A percentile compares a stretch with the other conserved stretches of the same genome.
Conservation (phyloP, 768 basidiomycete species). For the Pleurotus tuoliensis region DNA sequence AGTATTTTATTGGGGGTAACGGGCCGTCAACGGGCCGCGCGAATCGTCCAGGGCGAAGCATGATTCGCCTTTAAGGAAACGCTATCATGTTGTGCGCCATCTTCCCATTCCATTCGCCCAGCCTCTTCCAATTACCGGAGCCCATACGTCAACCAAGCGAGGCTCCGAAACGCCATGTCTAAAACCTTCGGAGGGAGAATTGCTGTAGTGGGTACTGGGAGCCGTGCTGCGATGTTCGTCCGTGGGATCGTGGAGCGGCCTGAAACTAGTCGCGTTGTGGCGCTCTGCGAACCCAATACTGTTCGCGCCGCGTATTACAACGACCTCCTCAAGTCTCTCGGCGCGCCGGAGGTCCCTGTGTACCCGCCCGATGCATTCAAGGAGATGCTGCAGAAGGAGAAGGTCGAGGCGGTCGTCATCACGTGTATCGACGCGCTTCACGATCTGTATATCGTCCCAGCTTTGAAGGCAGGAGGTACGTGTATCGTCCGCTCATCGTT, state of each 20-base stretch:
- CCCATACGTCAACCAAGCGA: no score
- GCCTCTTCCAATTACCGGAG: no score
- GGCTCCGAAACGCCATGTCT: conserved; percentile 16
- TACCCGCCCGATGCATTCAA: conserved; percentile 36
- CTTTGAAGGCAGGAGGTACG: conserved; percentile 37
- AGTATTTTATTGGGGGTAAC: not conserved
- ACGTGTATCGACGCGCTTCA: conserved; percentile 48
- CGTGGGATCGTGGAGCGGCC: conserved; percentile 42
- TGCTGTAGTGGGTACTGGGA: conserved; percentile 39
- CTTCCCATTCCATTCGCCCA: no score
- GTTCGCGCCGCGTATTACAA: conserved; percentile 44
- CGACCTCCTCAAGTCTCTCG: conserved; percentile 32
- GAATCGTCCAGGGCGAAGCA: not conserved
- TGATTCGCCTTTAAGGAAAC: not conserved
- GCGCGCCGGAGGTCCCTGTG: conserved; percentile 32
- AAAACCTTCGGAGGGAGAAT: conserved; percentile 29
- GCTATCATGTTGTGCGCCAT: no score
- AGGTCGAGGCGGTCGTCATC: conserved; percentile 43
- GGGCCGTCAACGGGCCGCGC: not conserved
- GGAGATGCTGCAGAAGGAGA: conserved; percentile 41
- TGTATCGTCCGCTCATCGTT: not conserved
- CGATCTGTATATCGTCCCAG: conserved; percentile 42
- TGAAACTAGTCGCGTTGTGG: conserved; percentile 32
- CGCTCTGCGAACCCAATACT: conserved; percentile 43
- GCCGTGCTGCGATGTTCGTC: conserved; percentile 41